A percentile compares a stretch with the other conserved stretches of the same genome.
Conservation (phyloP, 495 filamentous ascomycete species). For the Tuber borchii region DNA sequence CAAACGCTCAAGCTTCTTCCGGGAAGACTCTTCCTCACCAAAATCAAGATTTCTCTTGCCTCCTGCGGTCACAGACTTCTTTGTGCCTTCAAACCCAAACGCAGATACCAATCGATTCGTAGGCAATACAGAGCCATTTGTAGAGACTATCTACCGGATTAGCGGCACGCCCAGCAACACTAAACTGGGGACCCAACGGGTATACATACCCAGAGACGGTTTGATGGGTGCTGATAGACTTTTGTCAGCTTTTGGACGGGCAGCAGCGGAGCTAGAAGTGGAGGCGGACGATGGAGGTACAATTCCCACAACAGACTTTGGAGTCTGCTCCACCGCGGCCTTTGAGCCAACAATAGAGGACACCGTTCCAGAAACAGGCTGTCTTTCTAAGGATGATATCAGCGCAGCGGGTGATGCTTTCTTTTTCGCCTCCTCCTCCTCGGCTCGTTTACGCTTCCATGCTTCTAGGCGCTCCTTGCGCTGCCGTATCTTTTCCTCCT, state of each 20-base stretch:
- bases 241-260: conserved; percentile 52
- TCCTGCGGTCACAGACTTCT: conserved; percentile 59
- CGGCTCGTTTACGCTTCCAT: conserved; percentile 83
- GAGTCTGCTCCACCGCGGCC: conserved; percentile 51
- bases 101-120: conserved; percentile 63
- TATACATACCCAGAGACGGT: conserved; percentile 46
- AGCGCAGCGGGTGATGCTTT: conserved; percentile 56
- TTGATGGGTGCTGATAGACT: conserved; percentile 48
- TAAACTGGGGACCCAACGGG: background rate
- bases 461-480: conserved; percentile 76
- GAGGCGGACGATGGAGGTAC: conserved; percentile 50
- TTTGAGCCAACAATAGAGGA: conserved; percentile 47
- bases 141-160: conserved; percentile 28
- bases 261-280: conserved; percentile 45
- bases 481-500: conserved; percentile 79
- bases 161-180: conserved; percentile 27
- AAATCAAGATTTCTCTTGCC: conserved; percentile 72
- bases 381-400: conserved; percentile 51
- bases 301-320: conserved; percentile 58
- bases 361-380: conserved; percentile 49
- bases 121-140: conserved; percentile 50
- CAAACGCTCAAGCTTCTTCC: conserved; percentile 80
- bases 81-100: conserved; percentile 68
- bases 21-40: conserved; percentile 76
- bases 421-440: conserved; percentile 69